These are phyloP conservation scores for Cordyceps javanica DNA, from an alignment of 2,329 filamentous ascomycete species.

Conservation along the genomic window DNA sequence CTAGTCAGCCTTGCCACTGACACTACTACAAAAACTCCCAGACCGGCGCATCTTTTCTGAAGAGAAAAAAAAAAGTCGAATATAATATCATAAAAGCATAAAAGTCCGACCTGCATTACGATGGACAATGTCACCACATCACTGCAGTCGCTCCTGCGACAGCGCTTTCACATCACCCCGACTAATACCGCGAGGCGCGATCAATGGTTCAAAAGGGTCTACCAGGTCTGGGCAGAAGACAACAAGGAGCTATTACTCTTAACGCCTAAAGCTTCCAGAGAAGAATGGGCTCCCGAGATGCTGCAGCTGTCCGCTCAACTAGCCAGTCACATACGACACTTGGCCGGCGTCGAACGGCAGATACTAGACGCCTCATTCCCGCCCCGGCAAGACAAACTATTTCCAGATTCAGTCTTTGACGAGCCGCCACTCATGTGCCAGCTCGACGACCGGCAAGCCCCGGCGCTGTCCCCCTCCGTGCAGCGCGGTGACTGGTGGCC, in stretches of 20 bases:
- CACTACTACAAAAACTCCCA: not conserved
- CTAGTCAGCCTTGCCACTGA: not conserved
- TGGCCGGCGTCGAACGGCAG: not conserved
- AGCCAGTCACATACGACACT: not conserved
- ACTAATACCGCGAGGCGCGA: not conserved
- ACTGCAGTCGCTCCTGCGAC: not conserved
- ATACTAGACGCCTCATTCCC: not conserved
- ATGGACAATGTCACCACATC: not conserved
- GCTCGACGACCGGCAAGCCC: not conserved
- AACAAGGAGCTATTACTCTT: not conserved
- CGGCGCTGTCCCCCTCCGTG: not conserved
- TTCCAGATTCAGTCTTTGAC: slow-evolving; percentile 3
- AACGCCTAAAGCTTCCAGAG: not conserved
- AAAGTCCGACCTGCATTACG: not conserved
- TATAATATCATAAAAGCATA: not conserved
- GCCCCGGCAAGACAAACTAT: slow-evolving; percentile 2
- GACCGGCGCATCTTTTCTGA: not conserved
- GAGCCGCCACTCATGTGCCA: not conserved
- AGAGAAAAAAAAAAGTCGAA: not conserved
- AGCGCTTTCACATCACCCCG: slow-evolving; percentile 4
- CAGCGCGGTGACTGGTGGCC: slow-evolving; percentile 4
- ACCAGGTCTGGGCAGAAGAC: not conserved
- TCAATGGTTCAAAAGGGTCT: slow-evolving; percentile 7
- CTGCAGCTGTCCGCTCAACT: not conserved
- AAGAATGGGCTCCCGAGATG: slow-evolving; percentile 6